A percentile compares a stretch with the other conserved stretches of the same genome.
phyloP scores from a whole-genome alignment of 2,329 filamentous ascomycete species.

The Xylaria sp. region DNA sequence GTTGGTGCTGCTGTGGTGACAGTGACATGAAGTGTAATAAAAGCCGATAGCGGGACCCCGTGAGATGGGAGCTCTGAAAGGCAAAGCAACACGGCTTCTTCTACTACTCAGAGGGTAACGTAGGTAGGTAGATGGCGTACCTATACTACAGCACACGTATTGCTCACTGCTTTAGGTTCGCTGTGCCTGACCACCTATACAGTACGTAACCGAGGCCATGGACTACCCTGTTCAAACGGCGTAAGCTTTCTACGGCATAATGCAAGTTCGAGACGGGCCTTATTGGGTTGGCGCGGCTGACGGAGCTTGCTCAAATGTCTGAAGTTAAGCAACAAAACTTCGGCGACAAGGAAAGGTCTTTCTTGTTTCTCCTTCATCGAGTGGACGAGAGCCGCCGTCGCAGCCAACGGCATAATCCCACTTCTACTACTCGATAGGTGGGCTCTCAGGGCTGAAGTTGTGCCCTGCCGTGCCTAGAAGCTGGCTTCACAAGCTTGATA shows the following conservation, averaged over 20 bases:
- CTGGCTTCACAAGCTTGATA: conserved; percentile 8
- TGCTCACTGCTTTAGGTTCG: conserved; percentile 6
- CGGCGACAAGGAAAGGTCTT: background rate
- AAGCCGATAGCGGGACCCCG: background rate
- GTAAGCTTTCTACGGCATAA: background rate
- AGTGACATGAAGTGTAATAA: background rate
- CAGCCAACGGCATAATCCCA: background rate
- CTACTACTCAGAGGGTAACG: background rate
- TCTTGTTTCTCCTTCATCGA: no score
- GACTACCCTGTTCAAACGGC: conserved; percentile 7
- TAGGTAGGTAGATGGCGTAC: background rate
- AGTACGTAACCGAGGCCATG: background rate
- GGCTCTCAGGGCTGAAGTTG: conserved; percentile 32
- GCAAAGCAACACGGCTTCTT: background rate
- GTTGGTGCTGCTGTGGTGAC: background rate
- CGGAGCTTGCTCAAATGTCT: background rate
- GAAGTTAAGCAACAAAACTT: conserved; percentile 8
- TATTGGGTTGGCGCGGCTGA: conserved; percentile 1
- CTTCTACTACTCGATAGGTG: background rate
- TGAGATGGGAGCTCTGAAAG: conserved; percentile 5
- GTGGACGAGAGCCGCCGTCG: conserved; percentile 1
- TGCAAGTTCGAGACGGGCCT: conserved; percentile 13
- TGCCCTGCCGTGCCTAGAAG: conserved; percentile 14
- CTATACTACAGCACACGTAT: background rate
- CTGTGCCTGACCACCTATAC: background rate